Base-by-base conservation (phyloP, 148 eudicot genomes). In the Arctostaphylos glauca region DNA sequence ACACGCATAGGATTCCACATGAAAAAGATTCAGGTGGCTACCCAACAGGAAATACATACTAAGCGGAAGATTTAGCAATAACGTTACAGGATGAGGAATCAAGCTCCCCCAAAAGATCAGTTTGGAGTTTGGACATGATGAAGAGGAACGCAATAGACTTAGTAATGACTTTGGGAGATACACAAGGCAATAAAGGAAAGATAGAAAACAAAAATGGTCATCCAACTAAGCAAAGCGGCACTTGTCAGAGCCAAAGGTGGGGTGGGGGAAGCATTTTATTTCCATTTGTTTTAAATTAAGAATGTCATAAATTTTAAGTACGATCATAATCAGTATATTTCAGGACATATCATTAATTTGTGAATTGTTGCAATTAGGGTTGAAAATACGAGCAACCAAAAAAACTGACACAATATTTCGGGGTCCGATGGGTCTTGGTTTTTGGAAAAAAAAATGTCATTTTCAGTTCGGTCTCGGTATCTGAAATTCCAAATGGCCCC, bases 21-120 rank as follows among this genome's bases (percentile, higher is more conserved):
- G 31, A 18, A 16, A 50, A 43, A 31, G 76, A 80, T 67, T 67
- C 44, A 80, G 21, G 75, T 16, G 16, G 71, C 71, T 66, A 66
- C 43, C 6, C 7, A 31, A 66, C 43, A 66, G 44, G 18, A 25
- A 66, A 66, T 66, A 66, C 7, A 25, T 66, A 25, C 71, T 12
- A 66, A 23, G 43, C 71, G 5, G 43, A 66, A 25, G 43, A 60
- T 66, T 62, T 31, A 21, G 71, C 44, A 49, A 52, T 25, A 41
- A 49, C 5, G 1, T 44, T 5, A n/a, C 3, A 13, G 59, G 16
- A 80, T 18, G 38, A 79, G 72, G 82, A 47, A 48, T 54, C 49
- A 62, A 44, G 54, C 31, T 23, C 74, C 25, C 3, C 53, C 9
- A 31, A 14, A 16, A 67, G 25, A 5, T 38, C 31, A 52, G 19